Evolutionary conservation across 1,139 yeast genomes (phyloP), one percentile per base, ranked within the genome.

Genomic region (Candida mesenterica): DNA sequence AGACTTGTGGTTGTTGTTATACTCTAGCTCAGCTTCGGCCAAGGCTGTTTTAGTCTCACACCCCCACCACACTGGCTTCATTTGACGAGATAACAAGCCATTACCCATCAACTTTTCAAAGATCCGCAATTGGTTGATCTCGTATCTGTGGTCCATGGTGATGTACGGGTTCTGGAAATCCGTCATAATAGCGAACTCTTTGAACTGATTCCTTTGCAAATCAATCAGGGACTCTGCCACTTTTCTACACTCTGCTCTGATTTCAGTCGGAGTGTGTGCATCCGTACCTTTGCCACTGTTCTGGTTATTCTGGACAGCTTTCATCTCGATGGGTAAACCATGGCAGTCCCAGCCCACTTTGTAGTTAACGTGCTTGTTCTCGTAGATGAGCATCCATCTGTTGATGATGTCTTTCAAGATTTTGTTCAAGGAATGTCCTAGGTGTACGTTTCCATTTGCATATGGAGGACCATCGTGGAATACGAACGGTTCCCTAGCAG

Each of bases 301-400:
- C 14, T n/a, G n/a, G n/a, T 33, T 25, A 6, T 36, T 30, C 22
- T 38, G 24, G 12, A 31, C 24, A 23, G 95, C 95, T 49, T 88
- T 88, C 57, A 87, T 68, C 58, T 92, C 99, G 43, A 92, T 92
- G 1, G 99, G 99, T 23, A 92, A 65, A 0, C 99, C 99, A 62
- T 92, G 99, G 53, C 98, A 92, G 57, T 92, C 99, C 97, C 98
- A 92, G 1, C 99, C 99, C 0, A 97, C 97, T 31, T 73, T 72
- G 53, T 87, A 92, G 37, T 73, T 67, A 4, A 92, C 77, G 31
- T 69, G 68, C 42, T 77, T 73, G 16, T 89, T 84, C 30, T 68
- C 61, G 42, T 57, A 48, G 32, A 83, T 59, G 28, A 90, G 62
- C 51, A 87, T 80, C 49, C 69, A 82, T 35, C 99, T 67, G 45